Base-by-base conservation (phyloP, 2,329 filamentous ascomycete genomes). In the Aspergillus proliferans region DNA sequence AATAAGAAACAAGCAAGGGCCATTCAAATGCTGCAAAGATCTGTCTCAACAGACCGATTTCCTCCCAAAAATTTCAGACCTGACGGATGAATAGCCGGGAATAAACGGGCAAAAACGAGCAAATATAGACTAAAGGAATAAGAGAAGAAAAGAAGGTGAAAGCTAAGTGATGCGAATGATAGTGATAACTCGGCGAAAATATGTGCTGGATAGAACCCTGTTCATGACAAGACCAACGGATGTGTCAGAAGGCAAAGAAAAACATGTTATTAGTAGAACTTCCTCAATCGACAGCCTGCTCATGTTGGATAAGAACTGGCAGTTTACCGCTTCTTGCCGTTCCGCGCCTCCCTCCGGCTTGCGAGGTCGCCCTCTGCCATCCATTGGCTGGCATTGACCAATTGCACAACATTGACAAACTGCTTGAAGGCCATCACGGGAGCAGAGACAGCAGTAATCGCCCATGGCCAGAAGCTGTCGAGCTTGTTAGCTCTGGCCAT, bases 401-500 rank as follows among this genome's bases (percentile, higher is more conserved):
- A 80, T 76, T 98, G 93, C 43, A 97, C 80, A 45, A 96, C 79
- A 63, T 98, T 98, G 77, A 97, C 88, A 63, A 87, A 79, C 68
- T 98, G 93, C 80, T 98, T 98, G 59, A 84, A 78, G 21, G 83
- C 75, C 91, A 97, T 97, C 66, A 96, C 77, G 10, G 91, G 91
- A 58, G 86, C 83, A 62, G 87, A 91, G 59, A 94, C 72, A 22
- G 82, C 81, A 41, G 88, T 87, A 55, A 97, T 78, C 45, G 93
- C 79, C 93, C 87, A 90, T 0, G 87, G 87, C 62, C 82, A 71
- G 54, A 77, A 80, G 52, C 84, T 86, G 64, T 88, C 85, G 77
- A 90, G 87, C 76, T 97, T 97, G 78, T 96, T 97, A 48, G 90
- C 91, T 53, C 88, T 84, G 14, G 91, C 92, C 70, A 95, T 79